These are phyloP conservation scores for Eimeria maxima DNA, from an alignment of 169 alveolate genomes.

Conservation along the genomic window DNA sequence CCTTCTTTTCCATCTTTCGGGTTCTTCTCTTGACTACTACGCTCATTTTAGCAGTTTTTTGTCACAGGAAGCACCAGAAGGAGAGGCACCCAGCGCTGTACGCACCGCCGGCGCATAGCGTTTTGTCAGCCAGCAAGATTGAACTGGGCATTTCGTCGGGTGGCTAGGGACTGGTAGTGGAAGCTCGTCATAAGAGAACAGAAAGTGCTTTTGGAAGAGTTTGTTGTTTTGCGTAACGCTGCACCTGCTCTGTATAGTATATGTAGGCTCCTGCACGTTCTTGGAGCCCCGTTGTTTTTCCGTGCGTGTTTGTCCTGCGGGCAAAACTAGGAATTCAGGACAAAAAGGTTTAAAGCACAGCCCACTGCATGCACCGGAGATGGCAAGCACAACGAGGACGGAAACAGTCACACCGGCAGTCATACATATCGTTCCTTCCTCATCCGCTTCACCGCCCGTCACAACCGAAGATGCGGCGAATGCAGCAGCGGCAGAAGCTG, in stretches of 20 bases:
- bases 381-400: constrained; percentile 67
- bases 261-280: background rate
- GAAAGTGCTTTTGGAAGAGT: background rate
- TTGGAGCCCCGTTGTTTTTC: background rate
- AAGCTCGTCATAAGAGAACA: background rate
- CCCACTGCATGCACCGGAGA: background rate
- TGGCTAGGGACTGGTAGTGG: background rate
- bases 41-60: background rate
- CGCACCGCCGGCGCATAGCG: background rate
- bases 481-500: background rate
- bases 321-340: background rate
- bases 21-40: background rate
- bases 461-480: background rate
- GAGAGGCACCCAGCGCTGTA: background rate
- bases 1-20: background rate
- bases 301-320: background rate
- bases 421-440: constrained; percentile 21
- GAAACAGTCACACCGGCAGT: constrained; percentile 57
- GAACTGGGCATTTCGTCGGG: background rate
- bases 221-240: background rate
- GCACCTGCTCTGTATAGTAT: background rate
- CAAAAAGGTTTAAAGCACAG: background rate
- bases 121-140: background rate
- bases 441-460: constrained; percentile 1
- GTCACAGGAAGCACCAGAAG: background rate